Base-by-base conservation (phyloP, 495 filamentous ascomycete species). In the Podospora pseudocomata region DNA sequence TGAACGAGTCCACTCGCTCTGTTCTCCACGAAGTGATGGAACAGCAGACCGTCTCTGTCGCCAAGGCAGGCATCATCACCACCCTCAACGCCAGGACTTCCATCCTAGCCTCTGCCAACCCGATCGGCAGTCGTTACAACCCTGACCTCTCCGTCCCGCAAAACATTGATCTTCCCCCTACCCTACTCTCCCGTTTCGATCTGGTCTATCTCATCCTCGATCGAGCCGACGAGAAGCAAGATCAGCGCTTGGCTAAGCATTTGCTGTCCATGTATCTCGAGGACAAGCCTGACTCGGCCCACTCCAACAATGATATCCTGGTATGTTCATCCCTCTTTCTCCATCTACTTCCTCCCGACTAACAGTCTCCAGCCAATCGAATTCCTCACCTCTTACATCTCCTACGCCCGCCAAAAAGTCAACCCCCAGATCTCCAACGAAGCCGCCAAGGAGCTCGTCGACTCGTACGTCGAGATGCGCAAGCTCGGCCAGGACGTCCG, bases 11-110 rank as follows among this genome's bases (percentile, higher is more conserved):
- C 27, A 98, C 96, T 0, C 89, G 95, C 44, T 97, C 94, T 3
- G 95, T 98, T 11, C 85, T 99, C 44, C 95, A 99, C 84, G 95
- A 99, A 88, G 95, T 99, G 19, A 99, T 99, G 95, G 95, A 99
- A 76, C 95, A 99, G 79, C 95, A 99, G 82, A 99, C 95, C 1
- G 94, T 99, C 15, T 98, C 96, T 1, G 96, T 99, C 68, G 95
- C 95, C 67, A 99, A 99, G 83, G 95, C 95, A 1, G 95, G 95
- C 73, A 99, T 99, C 80, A 99, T 99, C 80, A 99, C 95, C 3
- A 98, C 95, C 1, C 83, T 99, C 68, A 99, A 99, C 75, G 95
- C 95, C 57, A 86, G 95, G 67, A 97, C 95, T 2, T 92, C 89
- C 65, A 96, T 99, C 72, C 85, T 99, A 28, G 95, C 95, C 13